These are phyloP conservation scores for Botrytis sinoallii DNA, from an alignment of 2,329 filamentous ascomycete genomes.

Conservation along the genomic window DNA sequence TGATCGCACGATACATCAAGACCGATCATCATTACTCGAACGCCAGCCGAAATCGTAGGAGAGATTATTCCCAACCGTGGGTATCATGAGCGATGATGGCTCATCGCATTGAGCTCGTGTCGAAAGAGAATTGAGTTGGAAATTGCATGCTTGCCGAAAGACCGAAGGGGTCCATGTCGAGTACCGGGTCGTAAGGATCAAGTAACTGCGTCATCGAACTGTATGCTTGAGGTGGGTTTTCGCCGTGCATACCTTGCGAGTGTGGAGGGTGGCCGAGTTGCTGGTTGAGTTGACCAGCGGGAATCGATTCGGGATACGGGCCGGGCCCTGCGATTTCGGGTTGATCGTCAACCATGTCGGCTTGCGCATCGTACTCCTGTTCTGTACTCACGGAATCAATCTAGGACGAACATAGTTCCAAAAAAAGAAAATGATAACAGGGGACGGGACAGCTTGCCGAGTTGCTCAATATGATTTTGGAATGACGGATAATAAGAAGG, in stretches of 20 bases:
- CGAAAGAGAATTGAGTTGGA: conserved; percentile 76
- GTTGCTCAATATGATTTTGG: conserved; percentile 77
- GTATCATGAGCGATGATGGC: conserved; percentile 32
- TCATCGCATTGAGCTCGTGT: conserved; percentile 43
- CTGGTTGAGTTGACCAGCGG: conserved; percentile 34
- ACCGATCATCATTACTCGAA: not conserved
- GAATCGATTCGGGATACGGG: conserved; percentile 59
- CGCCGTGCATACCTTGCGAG: conserved; percentile 41
- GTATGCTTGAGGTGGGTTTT: conserved; percentile 43
- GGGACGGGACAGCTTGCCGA: conserved; percentile 73
- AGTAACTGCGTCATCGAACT: conserved; percentile 47
- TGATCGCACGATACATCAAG: conserved; percentile 10
- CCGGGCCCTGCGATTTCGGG: conserved; percentile 61
- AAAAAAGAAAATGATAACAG: conserved; percentile 44
- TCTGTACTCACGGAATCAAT: conserved; percentile 69
- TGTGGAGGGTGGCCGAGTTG: conserved; percentile 41
- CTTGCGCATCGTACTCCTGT: conserved; percentile 92
- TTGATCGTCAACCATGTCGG: conserved; percentile 82
- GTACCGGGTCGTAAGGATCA: conserved; percentile 76
- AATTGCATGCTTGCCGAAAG: conserved; percentile 95
- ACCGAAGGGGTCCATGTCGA: conserved; percentile 92
- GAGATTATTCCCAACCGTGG: conserved; percentile 25
- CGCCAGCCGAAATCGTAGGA: conserved; percentile 8
- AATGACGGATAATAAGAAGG: conserved; percentile 71
- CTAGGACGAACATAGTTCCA: conserved; percentile 65